These are phyloP conservation scores for Boletellus sp. DNA, from an alignment of 768 basidiomycete genomes.

Conservation along the genomic window DNA sequence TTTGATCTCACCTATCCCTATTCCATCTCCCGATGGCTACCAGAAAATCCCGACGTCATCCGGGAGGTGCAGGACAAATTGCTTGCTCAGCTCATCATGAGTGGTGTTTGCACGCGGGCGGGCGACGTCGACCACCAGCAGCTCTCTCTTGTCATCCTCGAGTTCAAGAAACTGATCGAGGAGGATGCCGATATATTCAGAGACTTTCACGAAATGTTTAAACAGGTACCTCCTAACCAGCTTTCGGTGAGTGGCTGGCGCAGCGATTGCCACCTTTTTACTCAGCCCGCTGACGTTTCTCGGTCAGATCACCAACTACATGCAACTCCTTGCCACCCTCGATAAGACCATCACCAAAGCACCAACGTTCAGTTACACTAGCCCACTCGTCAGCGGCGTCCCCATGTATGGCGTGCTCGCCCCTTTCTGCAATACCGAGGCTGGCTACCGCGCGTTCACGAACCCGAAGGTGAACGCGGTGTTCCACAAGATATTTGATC, in stretches of 20 bases:
- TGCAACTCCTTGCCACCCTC: conserved; percentile 28
- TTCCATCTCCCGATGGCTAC: conserved; percentile 20
- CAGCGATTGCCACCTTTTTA: neutral
- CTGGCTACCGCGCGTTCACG: conserved; percentile 22
- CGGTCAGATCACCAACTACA: conserved; percentile 5
- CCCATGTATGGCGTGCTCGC: conserved; percentile 21
- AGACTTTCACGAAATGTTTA: conserved; percentile 26
- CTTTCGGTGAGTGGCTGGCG: conserved; percentile 5
- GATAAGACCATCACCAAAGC: conserved; percentile 14
- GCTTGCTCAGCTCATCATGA: conserved; percentile 24
- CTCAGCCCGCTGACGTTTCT: neutral
- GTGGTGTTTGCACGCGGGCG: conserved; percentile 8
- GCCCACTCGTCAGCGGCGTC: conserved; percentile 24
- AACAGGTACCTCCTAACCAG: conserved; percentile 10
- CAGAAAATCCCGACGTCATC: conserved; percentile 12
- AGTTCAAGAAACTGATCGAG: conserved; percentile 26
- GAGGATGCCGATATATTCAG: conserved; percentile 17
- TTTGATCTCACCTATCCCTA: conserved; percentile 18
- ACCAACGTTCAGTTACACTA: conserved; percentile 14
- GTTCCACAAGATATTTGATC: conserved; percentile 47
- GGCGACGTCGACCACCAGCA: conserved; percentile 7
- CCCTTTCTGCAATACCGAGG: conserved; percentile 22
- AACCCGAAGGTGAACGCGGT: conserved; percentile 43
- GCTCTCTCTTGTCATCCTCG: conserved; percentile 11
- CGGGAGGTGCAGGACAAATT: conserved; percentile 18